Percentiles rank a stretch among this genome's conserved stretches.
These are phyloP conservation scores for Daedaleopsis nitida DNA, from an alignment of 768 basidiomycete genomes.

Conservation along the genomic window DNA sequence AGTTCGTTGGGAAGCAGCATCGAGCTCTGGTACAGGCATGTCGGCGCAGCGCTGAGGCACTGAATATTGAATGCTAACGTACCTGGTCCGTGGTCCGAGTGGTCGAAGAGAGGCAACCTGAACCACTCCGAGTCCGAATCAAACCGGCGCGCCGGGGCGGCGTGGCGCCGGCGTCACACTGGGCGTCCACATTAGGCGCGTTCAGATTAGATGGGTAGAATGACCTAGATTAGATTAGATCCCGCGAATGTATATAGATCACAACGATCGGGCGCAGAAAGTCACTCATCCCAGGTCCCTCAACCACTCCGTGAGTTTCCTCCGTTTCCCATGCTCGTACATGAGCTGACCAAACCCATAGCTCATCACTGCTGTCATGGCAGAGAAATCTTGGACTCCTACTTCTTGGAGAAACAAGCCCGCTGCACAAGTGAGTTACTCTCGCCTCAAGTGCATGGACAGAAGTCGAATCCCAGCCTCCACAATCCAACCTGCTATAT, in stretches of 20 bases:
- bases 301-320: background rate
- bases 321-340: background rate
- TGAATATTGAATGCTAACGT: no score
- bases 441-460: background rate
- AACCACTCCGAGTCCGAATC: no score
- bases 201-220: background rate
- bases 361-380: background rate
- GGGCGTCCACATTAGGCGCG: no score
- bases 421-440: constrained; percentile 66
- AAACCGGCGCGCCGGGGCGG: no score
- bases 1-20: no score
- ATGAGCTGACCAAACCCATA: background rate
- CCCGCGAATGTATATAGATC: background rate
- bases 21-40: no score
- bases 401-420: constrained; percentile 79
- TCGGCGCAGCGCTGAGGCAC: no score
- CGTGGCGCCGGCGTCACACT: no score
- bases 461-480: background rate
- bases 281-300: background rate
- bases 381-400: constrained; percentile 56
- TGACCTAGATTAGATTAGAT: background rate
- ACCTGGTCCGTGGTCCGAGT: no score
- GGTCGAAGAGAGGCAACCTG: no score
- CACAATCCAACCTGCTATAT: no score
- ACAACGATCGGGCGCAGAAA: background rate